These are phyloP conservation scores for Histomonas meleagridis DNA, from an alignment of 208 protist species.

Conservation along the genomic window DNA sequence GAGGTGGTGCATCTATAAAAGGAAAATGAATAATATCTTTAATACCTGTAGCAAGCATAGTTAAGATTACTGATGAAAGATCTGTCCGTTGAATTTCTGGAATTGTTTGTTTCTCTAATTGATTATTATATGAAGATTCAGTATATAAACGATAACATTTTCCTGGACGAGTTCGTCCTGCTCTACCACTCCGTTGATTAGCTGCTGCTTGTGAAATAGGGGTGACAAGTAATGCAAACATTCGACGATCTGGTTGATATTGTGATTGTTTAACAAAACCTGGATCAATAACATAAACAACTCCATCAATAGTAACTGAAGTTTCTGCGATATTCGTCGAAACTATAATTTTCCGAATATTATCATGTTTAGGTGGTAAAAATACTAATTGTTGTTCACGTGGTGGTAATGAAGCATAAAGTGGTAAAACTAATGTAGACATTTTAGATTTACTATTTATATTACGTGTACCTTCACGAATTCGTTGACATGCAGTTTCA, in stretches of 20 bases:
- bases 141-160: constrained; percentile 91
- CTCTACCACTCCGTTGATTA: constrained; percentile 94
- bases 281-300: constrained; percentile 95
- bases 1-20: constrained; percentile 78
- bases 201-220: constrained; percentile 91
- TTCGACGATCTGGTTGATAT: constrained; percentile 73
- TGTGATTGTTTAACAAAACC: constrained; percentile 94
- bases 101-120: constrained; percentile 65
- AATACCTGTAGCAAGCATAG: constrained; percentile 84
- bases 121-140: constrained; percentile 59
- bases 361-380: constrained; percentile 50
- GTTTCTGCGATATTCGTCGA: constrained; percentile 99
- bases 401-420: constrained; percentile 69
- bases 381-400: constrained; percentile 65
- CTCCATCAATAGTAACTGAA: constrained; percentile 95
- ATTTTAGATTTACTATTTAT: neutral
- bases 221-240: constrained; percentile 85
- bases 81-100: constrained; percentile 71
- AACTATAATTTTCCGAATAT: constrained; percentile 77
- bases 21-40: constrained; percentile 79
- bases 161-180: constrained; percentile 86
- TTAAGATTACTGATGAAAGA: constrained; percentile 62
- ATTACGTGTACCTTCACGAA: constrained; percentile 42
- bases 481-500: constrained; percentile 61
- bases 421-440: constrained; percentile 50